Evolutionary conservation across 805 yeast species (phyloP), one percentile per base, ranked within the genome.

Genomic region (Alloascoidea africana): DNA sequence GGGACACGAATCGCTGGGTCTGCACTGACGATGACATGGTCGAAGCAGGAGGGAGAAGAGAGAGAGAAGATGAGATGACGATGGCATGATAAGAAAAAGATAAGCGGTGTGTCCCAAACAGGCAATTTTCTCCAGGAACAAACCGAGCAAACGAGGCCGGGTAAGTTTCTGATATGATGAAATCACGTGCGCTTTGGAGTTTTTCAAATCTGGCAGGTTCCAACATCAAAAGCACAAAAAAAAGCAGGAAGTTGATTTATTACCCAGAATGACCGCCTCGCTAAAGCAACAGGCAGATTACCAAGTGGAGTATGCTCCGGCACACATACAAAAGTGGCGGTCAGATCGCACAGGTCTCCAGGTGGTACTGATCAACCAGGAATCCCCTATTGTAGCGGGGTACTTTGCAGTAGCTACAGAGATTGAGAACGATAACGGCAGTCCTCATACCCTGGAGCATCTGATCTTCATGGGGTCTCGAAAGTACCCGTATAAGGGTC

Each of bases 381-480:
- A 85, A 17, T 76, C 94, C 2, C 96, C 97, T 2, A 66, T 85
- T 19, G 86, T 91, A 2, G 76, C 78, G 50, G 98, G 97, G n/a
- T 81, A 80, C 52, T 85, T 91, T 56, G 93, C 96, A 1, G 94
- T 91, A 3, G 96, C 94, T 14, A 86, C 97, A 1, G 97, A 91
- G 54, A 83, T 84, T 37, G 62, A 67, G 16, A 76, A 85, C 51
- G 91, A 87, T 53, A 72, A 86, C 16, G 98, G 98, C 4, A 73
- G 83, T 44, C 98, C 98, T 1, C 98, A 91, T 51, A 91, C 98
- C 1, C 58, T 91, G 38, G 98, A 91, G 58, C 98, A 91, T 59
- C 63, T 91, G 55, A 68, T 89, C 27, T 91, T 91, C 55, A 83
- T 86, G 94, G 98, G 98, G 1, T 83, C 95, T 2, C 65, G 77